Evolutionary conservation across 768 basidiomycete species (phyloP), one percentile per base, ranked within the genome.

Genomic region (Phlebiopsis gigantea): DNA sequence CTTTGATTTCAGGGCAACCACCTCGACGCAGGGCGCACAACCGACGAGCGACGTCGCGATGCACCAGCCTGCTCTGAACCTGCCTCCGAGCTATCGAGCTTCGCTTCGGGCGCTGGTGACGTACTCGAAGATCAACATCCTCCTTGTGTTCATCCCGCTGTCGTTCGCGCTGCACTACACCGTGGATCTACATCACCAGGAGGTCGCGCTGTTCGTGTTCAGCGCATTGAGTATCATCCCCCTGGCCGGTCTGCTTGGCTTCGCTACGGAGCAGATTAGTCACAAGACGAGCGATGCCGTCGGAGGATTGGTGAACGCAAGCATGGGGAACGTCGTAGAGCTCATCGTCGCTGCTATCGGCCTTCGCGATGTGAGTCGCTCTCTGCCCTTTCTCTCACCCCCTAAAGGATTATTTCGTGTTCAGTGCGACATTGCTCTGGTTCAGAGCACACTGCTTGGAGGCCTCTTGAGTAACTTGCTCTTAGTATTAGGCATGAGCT

Each of bases 241-340:
- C 1, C 73, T 81, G 34, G 79, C 79, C 26, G 79, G 76, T 12
- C 64, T 81, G 28, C 71, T 80, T 28, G 79, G 78, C 2, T 72
- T 80, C 45, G 79, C 78, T 30, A 82, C 80, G 0, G 80, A 81
- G 63, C 76, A 80, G 63, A 76, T 80, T 24, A 78, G 79, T 0
- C 59, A 79, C 21, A 71, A 75, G 52, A 77, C 77, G 26, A 75
- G 71, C 43, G 75, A 78, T 57, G 78, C 78, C 34, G 68, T 81
- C 15, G 79, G 80, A 52, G 81, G 80, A 46, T 64, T 83, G 17
- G 65, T 82, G 50, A 81, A 83, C 56, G 81, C 80, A 4, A 79
- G 78, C 0, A 66, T 81, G 28, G 79, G 80, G 14, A 80, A 81
- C 59, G 70, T 79, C 19, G 75, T 80, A 46, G 79, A 81, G 63